phyloP scores from a whole-genome alignment of 2,329 filamentous ascomycete genomes.

The Stagonosporopsis tanaceti region DNA sequence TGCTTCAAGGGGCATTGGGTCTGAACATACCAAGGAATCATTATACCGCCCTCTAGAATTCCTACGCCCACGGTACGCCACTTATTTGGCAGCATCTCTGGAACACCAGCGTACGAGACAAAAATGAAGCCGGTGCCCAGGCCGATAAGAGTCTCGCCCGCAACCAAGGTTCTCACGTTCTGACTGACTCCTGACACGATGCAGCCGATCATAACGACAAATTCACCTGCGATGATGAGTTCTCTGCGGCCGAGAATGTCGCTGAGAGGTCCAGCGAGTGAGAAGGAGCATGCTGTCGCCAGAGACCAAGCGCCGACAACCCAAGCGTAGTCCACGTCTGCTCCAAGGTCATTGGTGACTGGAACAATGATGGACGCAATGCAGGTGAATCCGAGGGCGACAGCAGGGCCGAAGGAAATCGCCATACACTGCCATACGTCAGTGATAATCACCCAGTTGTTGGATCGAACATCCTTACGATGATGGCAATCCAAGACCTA shows the following conservation, averaged over 20 bases:
- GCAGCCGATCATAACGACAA: conserved; percentile 2
- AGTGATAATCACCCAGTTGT: neutral
- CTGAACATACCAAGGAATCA: conserved; percentile 6
- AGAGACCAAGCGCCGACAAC: conserved; percentile 7
- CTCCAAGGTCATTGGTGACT: conserved; percentile 5
- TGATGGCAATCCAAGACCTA: conserved; percentile 1
- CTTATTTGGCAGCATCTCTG: conserved; percentile 4
- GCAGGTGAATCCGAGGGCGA: conserved; percentile 2
- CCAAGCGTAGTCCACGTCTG: neutral
- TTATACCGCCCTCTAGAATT: conserved; percentile 3
- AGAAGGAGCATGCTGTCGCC: conserved; percentile 6
- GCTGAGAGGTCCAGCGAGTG: conserved; percentile 5
- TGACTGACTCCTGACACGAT: conserved; percentile 3
- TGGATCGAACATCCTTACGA: neutral
- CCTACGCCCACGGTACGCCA: conserved; percentile 4
- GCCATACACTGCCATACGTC: conserved; percentile 3
- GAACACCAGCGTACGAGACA: conserved; percentile 5
- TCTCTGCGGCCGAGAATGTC: conserved; percentile 3
- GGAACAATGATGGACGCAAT: conserved; percentile 5
- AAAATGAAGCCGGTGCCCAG: conserved; percentile 2
- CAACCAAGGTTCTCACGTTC: neutral
- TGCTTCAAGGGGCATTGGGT: neutral
- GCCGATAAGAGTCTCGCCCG: conserved; percentile 1
- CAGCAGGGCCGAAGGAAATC: conserved; percentile 6
- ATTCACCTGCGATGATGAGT: conserved; percentile 3